Evolutionary conservation across 345 rosid genomes (phyloP).

Genomic region (Sonneratia caseolaris): DNA sequence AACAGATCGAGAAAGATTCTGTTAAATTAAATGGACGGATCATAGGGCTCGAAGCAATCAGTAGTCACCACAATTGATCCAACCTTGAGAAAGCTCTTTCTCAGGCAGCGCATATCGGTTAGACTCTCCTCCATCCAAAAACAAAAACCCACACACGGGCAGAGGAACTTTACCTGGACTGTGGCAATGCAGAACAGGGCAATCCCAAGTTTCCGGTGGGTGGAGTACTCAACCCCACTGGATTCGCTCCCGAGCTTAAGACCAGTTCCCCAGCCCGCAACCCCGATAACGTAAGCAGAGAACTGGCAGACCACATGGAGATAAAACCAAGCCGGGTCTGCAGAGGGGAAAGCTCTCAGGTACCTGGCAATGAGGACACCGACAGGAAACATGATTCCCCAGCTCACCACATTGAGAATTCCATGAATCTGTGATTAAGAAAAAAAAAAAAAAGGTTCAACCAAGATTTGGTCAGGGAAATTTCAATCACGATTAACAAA

Average conservation of each 20-base stretch:
- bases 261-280: slow-evolving; percentile 91
- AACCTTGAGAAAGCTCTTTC: background rate
- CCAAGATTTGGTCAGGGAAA: background rate
- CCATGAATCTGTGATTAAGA: slow-evolving; percentile 58
- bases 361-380: slow-evolving; percentile 72
- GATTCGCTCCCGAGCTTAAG: slow-evolving; percentile 75
- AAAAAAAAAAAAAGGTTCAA: background rate
- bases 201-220: slow-evolving; percentile 64
- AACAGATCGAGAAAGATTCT: background rate
- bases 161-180: slow-evolving; percentile 39
- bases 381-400: slow-evolving; percentile 74
- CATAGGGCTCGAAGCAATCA: too few relatives aligned
- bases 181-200: slow-evolving; percentile 62
- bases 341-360: slow-evolving; percentile 49
- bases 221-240: slow-evolving; percentile 18
- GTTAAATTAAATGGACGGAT: background rate
- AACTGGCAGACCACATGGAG: slow-evolving; percentile 61
- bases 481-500: background rate
- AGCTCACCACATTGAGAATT: slow-evolving; percentile 69
- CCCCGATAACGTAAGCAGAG: slow-evolving; percentile 67
- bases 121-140: too few relatives aligned
- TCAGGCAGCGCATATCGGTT: too few relatives aligned
- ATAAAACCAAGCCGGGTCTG: slow-evolving; percentile 90
- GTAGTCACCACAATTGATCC: too few relatives aligned
- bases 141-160: too few relatives aligned